Evolutionary conservation across 441 rosid genomes (phyloP), one percentile per base, ranked within the genome.

Genomic region (Gossypium gossypioides): DNA sequence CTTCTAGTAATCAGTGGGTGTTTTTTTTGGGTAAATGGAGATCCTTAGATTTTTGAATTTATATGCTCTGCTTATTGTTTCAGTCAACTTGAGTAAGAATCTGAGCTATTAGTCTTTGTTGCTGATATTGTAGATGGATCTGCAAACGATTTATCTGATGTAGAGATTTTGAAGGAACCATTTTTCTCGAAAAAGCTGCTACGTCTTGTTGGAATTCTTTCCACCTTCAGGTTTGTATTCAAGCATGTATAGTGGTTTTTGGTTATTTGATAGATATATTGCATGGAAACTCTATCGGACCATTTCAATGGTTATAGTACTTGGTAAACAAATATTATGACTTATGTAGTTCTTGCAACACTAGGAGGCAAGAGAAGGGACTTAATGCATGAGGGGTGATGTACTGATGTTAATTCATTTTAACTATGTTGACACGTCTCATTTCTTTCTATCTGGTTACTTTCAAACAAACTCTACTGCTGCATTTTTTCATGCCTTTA

Each of bases 181-280:
- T 85, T 85, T 80, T 95, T 92, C 86, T 92, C 99, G 48, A 78
- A 68, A 76, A 95, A 95, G 89, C 86, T 95, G 65, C 73, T 86
- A 70, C 81, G 91, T 74, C 87, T 95, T 63, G 82, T 91, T 79
- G 85, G 77, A 78, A 84, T 95, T 80, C 99, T 95, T 72, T 87
- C 90, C 27, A 77, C 82, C 80, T 89, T 88, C 96, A 92, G 97
- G 99, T 94, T 78, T 69, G 93, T 79, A 74, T 76, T 75, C 46
- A 64, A 62, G 73, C 58, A 34, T 29, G 46, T 37, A 24, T 70
- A 52, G 6, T 22, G 65, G 24, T 54, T 40, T 73, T 75, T 50
- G 27, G 27, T 29, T 72, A n/a, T 59, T 60, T 60, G 58, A 27
- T 48, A 58, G 50, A 54, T 54, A 52, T 68, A 32, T 54, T 52